Base-by-base conservation (phyloP, 148 eudicot species). In the Nepenthes mirabilis region DNA sequence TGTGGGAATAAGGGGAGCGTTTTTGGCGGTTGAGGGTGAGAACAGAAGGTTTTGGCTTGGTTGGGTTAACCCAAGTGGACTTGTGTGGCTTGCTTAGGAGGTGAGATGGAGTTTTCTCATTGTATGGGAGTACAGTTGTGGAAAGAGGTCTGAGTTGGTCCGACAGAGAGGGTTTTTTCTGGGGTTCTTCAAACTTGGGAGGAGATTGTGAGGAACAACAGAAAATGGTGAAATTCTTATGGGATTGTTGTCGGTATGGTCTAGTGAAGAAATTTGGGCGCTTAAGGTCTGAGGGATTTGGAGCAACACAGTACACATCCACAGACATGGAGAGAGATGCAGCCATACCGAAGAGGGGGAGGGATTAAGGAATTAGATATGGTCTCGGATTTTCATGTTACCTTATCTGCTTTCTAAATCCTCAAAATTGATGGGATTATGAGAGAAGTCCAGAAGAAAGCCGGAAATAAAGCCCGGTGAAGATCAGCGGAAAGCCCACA, bases 1-100 rank as follows among this genome's bases (percentile, higher is more conserved):
- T 82, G 72, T 77, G 70, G 0, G 78, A 43, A 50, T 79, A 76
- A 7, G 72, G 62, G 55, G 90, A 48, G 11, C 81, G 72, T 14
- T 76, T 76, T 6, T 94, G 99, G 57, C 97, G 77, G 32, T 86
- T 84, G 4, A 94, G 84, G 43, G 82, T 67, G 33, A 94, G 80
- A 40, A 86, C 95, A 47, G 95, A 74, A 45, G 80, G 87, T 45
- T 77, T 89, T 3, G 82, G 76, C 64, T 73, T 79, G 9, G 89
- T 66, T 57, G 99, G 99, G 55, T 94, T 94, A 69, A 94, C 87
- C 99, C 99, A 89, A 10, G 72, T 78, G 37, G 99, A 86, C 64
- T 81, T 94, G 0, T 83, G 56, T 11, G 73, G 91, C 71, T 84
- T 89, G 12, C 75, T 63, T 52, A 79, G 72, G 66, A 82, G 79